Base-by-base conservation (phyloP, 2,329 filamentous ascomycete genomes). In the Davidsoniella eucalypti region DNA sequence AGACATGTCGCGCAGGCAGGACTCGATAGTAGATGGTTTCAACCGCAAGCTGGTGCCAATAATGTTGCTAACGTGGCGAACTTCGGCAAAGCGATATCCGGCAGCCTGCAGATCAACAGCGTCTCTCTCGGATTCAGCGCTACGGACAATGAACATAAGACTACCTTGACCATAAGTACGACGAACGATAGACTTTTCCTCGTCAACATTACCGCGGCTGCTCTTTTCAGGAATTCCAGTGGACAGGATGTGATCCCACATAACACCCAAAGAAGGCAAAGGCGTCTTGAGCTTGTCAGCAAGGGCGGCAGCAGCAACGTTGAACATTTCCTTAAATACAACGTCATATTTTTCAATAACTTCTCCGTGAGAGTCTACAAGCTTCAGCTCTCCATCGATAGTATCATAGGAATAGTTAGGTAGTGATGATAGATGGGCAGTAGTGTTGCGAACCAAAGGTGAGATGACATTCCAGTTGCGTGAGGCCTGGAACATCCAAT, bases 401-500 rank as follows among this genome's bases (percentile, higher is more conserved):
- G 48, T 50, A 33, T 69, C 65, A 43, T 67, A 61, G 36, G 60
- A 58, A 44, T 57, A 57, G 45, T 64, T 62, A 5, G 69, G 63
- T 54, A 75, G 59, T 60, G 69, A 56, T 56, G 71, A 65, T n/a
- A 94, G 64, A 56, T 92, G 84, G 38, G 70, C 71, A 49, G 73
- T 73, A 82, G 94, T 94, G 40, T 74, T 75, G 5, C 75, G 75
- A 21, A 93, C 69, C 4, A 92, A 68, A 42, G 78, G 75, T 50
- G 70, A 70, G 23, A 94, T 72, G 39, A 76, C 73, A 6, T 65
- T 61, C 87, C 87, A 94, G 61, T 87, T 82, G 52, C 80, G 74
- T 5, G 84, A 85, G 2, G 86, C 84, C 51, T 84, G 76, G 60
- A 84, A 93, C 58, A 92, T 81, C 87, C 87, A 94, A 46, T 87